Evolutionary conservation across 768 basidiomycete genomes (phyloP), one percentile per base, ranked within the genome.

Genomic region (Leccinum variicolor): DNA sequence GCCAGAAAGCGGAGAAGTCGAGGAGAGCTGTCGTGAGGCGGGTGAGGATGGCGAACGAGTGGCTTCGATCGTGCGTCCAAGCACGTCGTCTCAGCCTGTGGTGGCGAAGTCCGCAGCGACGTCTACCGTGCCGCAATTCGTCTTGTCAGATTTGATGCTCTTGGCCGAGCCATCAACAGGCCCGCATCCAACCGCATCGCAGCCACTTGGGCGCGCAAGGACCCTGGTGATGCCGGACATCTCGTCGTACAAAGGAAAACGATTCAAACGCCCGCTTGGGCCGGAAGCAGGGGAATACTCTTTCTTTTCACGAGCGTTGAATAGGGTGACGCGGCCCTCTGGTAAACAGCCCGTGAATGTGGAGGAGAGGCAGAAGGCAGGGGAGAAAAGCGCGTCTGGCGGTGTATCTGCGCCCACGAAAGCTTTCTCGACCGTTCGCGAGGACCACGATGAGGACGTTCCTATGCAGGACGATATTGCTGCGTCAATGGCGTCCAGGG

Each of bases 251-350:
- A 57, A 56, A 47, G 54, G 62, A 1, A 43, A 66, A 2, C 59
- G 69, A 50, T 69, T 64, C 49, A 70, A 56, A 47, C 63, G 69
- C 7, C 45, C 59, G 6, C 31, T 43, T 25, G n/a, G 39, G n/a
- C 50, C 36, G 0, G 60, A 60, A 21, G 43, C 28, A 25, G 36
- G 63, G 6, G 63, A 63, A 13, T 64, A 63, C 14, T 4, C 64
- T 4, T 71, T 69, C 56, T 69, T 69, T 46, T 69, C 69, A 23
- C 60, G 69, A 23, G 69, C 56, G 7, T 36, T 70, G 57, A 47
- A 4, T 21, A 39, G 62, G 10, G 28, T 13, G 6, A 6, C 15
- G 3, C 53, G 52, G 7, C 17, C 11, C 41, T 43, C 58, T 46
- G 25, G 9, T 14, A 63, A 58, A 1, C 52, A 26, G 5, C 29